phyloP scores from a whole-genome alignment of 2,329 filamentous ascomycete species.

The Apiospora kogelbergensis region DNA sequence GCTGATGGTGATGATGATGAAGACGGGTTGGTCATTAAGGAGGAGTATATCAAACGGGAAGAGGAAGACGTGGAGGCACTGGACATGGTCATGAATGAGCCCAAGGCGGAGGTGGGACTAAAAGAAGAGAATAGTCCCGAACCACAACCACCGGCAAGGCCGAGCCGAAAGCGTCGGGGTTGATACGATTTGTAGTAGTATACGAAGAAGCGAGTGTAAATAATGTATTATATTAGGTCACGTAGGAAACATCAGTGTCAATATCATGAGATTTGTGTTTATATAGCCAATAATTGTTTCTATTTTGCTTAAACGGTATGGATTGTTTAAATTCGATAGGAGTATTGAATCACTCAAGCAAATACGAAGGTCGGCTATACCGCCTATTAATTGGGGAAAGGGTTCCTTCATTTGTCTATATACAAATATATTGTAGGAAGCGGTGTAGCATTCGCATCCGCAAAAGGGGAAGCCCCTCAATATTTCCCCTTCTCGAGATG shows the following conservation, averaged over 20 bases:
- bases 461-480: not conserved
- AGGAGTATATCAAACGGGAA: slow-evolving; percentile 18
- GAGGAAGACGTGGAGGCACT: slow-evolving; percentile 30
- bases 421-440: slow-evolving; percentile 1
- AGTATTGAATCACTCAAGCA: not conserved
- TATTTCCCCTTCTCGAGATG: not conserved
- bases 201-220: not conserved
- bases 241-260: not conserved
- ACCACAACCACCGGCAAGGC: not conserved
- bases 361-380: not conserved
- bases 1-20: slow-evolving; percentile 4
- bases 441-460: not conserved
- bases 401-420: slow-evolving; percentile 2
- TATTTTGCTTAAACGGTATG: not conserved
- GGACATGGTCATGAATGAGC: not conserved
- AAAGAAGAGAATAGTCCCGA: not conserved
- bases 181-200: not conserved
- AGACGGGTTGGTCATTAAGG: slow-evolving; percentile 3
- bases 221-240: not conserved
- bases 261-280: not conserved
- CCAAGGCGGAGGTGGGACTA: not conserved
- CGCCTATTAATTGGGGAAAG: not conserved
- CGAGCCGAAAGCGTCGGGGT: not conserved
- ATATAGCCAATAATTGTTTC: not conserved
- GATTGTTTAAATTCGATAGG: not conserved